Base-by-base conservation (phyloP, 768 basidiomycete species). In the Trametopsis cervina region DNA sequence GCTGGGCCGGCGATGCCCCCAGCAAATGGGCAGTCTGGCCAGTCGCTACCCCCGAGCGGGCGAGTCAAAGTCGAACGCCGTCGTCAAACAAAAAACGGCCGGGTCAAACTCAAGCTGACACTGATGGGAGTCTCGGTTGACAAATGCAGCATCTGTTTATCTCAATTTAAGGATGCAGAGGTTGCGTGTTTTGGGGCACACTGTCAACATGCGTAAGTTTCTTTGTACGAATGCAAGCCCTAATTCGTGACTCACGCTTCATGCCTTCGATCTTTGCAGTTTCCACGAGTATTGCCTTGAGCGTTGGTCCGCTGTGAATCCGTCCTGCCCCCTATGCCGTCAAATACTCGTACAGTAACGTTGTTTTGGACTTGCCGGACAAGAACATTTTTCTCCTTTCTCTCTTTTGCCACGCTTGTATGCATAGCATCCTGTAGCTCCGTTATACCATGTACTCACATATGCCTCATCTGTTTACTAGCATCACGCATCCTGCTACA, bases 91-190 rank as follows among this genome's bases (percentile, higher is more conserved):
- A 69, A 69, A 53, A 76, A 85, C 56, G 85, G 86, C 4, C 80
- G 80, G 37, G 70, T 80, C 46, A 89, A 88, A 67, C 57, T 86
- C 39, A 89, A 87, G 67, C 63, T 88, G 42, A 69, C 72, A 6
- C 60, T 89, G 42, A 65, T 85, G 17, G 87, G 81, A 33, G 68
- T 74, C 12, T 57, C 69, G 1, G 85, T 89, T 26, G 78, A 83
- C 53, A 77, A 77, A 57, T 90, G 88, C 63, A 75, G 80, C 35
- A 81, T 88, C 42, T 89, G 88, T 60, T 66, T 87, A 60, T 74
- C 72, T 40, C 82, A 82, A 64, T 89, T 86, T 66, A 79, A 69
- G 64, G 70, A 66, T 6, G 75, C 65, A 15, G 81, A 89, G 49
- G 55, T 58, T 47, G 83, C 75, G 12, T 74, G 74, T 26, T 57